These are phyloP conservation scores for Ogataea nitratoaversa DNA, from an alignment of 805 yeast species.

Conservation along the genomic window DNA sequence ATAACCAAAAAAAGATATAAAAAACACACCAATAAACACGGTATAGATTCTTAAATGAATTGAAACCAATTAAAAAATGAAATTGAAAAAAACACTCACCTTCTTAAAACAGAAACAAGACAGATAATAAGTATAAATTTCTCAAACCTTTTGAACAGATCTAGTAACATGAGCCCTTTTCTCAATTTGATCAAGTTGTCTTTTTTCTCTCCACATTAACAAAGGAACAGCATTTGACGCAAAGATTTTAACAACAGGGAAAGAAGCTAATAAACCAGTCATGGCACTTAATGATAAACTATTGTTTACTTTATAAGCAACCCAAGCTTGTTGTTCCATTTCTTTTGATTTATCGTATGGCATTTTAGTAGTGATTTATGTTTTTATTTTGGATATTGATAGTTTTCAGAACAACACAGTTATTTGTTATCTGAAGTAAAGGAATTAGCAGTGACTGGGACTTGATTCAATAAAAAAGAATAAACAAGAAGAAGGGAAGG, in stretches of 20 bases:
- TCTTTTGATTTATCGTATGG: conserved; percentile 30
- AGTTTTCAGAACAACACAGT: too few relatives aligned
- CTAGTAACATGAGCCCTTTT: not conserved
- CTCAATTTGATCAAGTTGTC: conserved; percentile 22
- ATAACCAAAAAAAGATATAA: too few relatives aligned
- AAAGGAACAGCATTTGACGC: conserved; percentile 60
- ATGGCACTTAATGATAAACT: conserved; percentile 56
- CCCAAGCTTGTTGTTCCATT: conserved; percentile 43
- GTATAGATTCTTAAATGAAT: too few relatives aligned
- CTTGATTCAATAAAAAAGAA: not conserved
- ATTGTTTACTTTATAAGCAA: conserved; percentile 44
- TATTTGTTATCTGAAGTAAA: not conserved
- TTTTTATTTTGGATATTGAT: not conserved
- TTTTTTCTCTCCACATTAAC: conserved; percentile 42
- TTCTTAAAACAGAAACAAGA: too few relatives aligned
- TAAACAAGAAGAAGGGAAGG: not conserved
- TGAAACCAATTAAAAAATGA: too few relatives aligned
- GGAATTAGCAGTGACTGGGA: too few relatives aligned
- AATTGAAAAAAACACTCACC: too few relatives aligned
- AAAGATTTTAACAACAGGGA: conserved; percentile 53
- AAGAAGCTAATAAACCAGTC: conserved; percentile 54
- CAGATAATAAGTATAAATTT: too few relatives aligned
- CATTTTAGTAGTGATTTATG: conserved; percentile 9
- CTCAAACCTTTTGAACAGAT: not conserved
- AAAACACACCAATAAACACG: too few relatives aligned